phyloP scores from a whole-genome alignment of 2,329 filamentous ascomycete genomes.

The Blastomyces emzantsi region DNA sequence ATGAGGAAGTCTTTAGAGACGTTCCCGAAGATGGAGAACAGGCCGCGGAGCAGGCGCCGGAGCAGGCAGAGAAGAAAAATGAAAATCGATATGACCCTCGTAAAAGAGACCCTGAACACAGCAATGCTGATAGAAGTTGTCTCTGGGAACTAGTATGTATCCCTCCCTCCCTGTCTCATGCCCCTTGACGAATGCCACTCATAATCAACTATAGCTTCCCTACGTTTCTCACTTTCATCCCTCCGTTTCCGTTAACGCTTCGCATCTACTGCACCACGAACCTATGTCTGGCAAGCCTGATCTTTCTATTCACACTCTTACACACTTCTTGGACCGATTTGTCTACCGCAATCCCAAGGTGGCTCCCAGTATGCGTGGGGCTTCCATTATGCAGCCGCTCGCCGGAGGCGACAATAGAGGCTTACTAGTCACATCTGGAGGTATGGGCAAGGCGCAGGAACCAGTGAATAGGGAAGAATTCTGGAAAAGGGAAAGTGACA shows the following conservation, averaged over 20 bases:
- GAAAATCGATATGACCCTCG: slow-evolving; percentile 63
- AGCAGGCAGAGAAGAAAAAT: slow-evolving; percentile 27
- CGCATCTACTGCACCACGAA: slow-evolving; percentile 58
- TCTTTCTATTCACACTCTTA: slow-evolving; percentile 77
- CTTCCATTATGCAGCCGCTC: slow-evolving; percentile 95
- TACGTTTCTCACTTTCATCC: slow-evolving; percentile 82
- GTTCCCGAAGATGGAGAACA: slow-evolving; percentile 47
- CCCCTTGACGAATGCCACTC: background rate
- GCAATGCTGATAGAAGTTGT: slow-evolving; percentile 86
- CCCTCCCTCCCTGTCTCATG: slow-evolving; percentile 20
- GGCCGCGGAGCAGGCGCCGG: slow-evolving; percentile 17
- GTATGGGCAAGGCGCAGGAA: slow-evolving; percentile 51
- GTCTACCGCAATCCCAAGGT: slow-evolving; percentile 91
- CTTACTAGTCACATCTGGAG: slow-evolving; percentile 51
- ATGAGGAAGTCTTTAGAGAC: slow-evolving; percentile 57
- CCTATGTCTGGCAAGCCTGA: slow-evolving; percentile 81
- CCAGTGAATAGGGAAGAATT: slow-evolving; percentile 81
- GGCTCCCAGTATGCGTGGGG: slow-evolving; percentile 56
- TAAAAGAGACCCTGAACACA: slow-evolving; percentile 85
- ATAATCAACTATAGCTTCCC: slow-evolving; percentile 40
- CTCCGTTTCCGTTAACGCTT: slow-evolving; percentile 76
- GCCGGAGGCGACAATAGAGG: slow-evolving; percentile 52
- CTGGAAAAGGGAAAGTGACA: slow-evolving; percentile 81
- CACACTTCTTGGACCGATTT: slow-evolving; percentile 95
- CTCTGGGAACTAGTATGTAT: slow-evolving; percentile 75